phyloP scores from a whole-genome alignment of 805 yeast genomes.

The Yueomyces sinensis region DNA sequence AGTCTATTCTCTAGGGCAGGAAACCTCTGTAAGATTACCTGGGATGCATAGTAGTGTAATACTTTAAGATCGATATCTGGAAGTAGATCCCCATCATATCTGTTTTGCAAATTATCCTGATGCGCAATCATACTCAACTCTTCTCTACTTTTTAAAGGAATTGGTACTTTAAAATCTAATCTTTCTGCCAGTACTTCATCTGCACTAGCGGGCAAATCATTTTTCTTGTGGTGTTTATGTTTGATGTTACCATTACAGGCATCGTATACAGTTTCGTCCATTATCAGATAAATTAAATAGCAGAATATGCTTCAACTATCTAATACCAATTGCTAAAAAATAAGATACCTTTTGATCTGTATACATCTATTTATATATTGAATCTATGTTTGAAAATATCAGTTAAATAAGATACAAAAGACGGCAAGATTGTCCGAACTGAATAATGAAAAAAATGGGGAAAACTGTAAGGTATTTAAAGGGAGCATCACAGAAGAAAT shows the following conservation, averaged over 20 bases:
- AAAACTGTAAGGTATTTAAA: too few relatives aligned
- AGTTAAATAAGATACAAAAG: too few relatives aligned
- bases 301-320: too few relatives aligned
- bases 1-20: constrained; percentile 17
- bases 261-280: neutral
- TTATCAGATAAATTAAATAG: too few relatives aligned
- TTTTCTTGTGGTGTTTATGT: neutral
- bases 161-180: constrained; percentile 16
- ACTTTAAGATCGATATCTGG: constrained; percentile 23
- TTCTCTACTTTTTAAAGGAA: constrained; percentile 21
- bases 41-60: constrained; percentile 26
- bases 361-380: too few relatives aligned
- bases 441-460: too few relatives aligned
- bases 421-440: too few relatives aligned
- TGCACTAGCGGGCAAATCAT: constrained; percentile 13
- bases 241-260: neutral
- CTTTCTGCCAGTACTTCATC: constrained; percentile 21
- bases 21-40: constrained; percentile 17
- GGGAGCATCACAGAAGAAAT: too few relatives aligned
- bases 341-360: too few relatives aligned
- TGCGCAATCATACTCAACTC: constrained; percentile 14
- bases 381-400: too few relatives aligned
- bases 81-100: constrained; percentile 16
- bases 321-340: too few relatives aligned
- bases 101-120: constrained; percentile 12